Conservation (phyloP, 495 filamentous ascomycete genomes). For the Aspergillus bridgeri region DNA sequence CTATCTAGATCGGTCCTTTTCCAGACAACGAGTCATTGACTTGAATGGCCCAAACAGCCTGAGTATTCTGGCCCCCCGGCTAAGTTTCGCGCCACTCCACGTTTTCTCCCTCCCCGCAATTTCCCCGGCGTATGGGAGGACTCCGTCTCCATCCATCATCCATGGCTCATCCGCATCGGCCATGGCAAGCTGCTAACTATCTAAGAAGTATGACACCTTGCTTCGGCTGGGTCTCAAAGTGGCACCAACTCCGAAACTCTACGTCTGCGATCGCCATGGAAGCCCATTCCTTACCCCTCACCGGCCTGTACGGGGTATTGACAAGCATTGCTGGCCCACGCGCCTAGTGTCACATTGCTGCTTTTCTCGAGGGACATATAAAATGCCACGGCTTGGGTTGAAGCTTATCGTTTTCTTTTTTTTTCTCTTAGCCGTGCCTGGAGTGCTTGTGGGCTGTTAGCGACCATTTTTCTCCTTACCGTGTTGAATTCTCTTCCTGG, state of each 20-base stretch:
- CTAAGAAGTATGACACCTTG: constrained; percentile 7
- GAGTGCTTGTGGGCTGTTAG: not conserved
- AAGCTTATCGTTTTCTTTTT: not conserved
- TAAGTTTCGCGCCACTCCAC: not conserved
- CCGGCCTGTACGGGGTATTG: not conserved
- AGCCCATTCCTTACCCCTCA: not conserved
- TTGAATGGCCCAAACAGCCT: no score
- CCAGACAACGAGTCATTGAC: not conserved
- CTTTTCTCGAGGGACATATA: not conserved
- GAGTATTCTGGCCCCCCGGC: not conserved
- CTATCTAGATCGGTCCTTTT: not conserved
- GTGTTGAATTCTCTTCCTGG: not conserved
- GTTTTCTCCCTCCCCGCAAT: not conserved
- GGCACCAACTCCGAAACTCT: constrained; percentile 4
- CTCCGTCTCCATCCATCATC: not conserved
- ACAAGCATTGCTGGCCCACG: not conserved
- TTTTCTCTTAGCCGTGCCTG: not conserved
- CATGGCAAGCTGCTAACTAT: no score
- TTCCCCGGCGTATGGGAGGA: not conserved
- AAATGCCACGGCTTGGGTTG: not conserved
- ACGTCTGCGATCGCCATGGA: constrained; percentile 2
- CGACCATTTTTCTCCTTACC: not conserved
- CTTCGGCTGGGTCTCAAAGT: constrained; percentile 32
- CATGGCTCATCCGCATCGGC: not conserved
- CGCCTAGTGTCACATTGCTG: not conserved